Evolutionary conservation across 179 eudicot species (phyloP), one percentile per base, ranked within the genome.

Genomic region (Drosera spatulata): DNA sequence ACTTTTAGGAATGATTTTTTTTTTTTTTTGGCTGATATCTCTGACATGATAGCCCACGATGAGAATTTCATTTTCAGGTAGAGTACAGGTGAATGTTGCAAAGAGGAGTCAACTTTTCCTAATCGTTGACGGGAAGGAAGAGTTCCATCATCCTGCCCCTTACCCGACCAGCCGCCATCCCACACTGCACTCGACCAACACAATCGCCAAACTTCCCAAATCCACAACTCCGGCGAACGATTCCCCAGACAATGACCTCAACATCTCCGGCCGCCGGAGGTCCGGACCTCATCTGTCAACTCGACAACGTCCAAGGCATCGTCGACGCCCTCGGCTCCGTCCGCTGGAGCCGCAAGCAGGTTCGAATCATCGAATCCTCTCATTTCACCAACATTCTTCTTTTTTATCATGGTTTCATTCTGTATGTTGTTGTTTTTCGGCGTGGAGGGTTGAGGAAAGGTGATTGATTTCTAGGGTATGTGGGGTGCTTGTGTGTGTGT

Each of bases 341-440:
- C 58, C 88, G 98, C 13, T 91, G 98, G 98, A 91, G 88, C 64
- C 91, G 91, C 65, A 83, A 77, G 37, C 98, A 91, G 88, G 97
- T 89, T 59, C 37, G 41, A 41, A 15, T 53, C 58, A 15, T 53
- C 58, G 37, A 5, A 15, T 55, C n/a, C 13, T 52, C n/a, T 52
- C 37, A 0, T 55, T 7, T 22, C 12, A 10, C 51, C 50, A 41
- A 44, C 52, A 37, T 10, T 43, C 13, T 50, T 10, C 13, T 2
- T 46, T 46, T 7, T 46, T 46, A 6, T 6, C 49, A 10, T 46
- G 11, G 11, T 46, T 46, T 46, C 49, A 6, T 46, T 10, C 11
- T 1, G 49, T 46, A 46, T 46, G 33, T 22, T 22, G 33, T 22
- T 22, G 33, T 22, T 0, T 22, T 22, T 22, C 33, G 33, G 33